Evolutionary conservation across 495 filamentous ascomycete species (phyloP).

Genomic region (Tetracladium marchalianum): DNA sequence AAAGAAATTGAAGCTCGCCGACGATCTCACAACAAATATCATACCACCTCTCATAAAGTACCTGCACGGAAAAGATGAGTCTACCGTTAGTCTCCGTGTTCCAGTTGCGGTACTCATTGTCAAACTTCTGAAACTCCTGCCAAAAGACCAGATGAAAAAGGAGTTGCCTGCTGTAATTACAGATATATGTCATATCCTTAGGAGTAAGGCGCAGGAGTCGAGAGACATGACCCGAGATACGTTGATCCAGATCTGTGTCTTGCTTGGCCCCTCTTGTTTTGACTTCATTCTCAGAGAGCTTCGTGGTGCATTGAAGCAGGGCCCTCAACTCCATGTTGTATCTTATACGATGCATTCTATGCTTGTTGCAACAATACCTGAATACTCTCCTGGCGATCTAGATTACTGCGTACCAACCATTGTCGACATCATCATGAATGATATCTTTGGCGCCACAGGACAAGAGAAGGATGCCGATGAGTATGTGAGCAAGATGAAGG

Average conservation of each 20-base stretch:
- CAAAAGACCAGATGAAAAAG: constrained; percentile 55
- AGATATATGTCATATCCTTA: constrained; percentile 85
- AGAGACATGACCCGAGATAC: constrained; percentile 86
- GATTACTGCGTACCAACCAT: constrained; percentile 80
- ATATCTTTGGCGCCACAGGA: constrained; percentile 91
- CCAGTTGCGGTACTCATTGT: constrained; percentile 79
- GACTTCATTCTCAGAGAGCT: constrained; percentile 91
- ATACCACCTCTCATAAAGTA: constrained; percentile 68
- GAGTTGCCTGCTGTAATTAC: constrained; percentile 74
- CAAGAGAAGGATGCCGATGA: constrained; percentile 96
- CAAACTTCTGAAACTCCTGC: constrained; percentile 74
- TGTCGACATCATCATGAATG: constrained; percentile 84
- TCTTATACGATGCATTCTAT: constrained; percentile 94
- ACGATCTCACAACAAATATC: constrained; percentile 64
- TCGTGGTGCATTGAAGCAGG: constrained; percentile 64
- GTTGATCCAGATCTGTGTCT: constrained; percentile 64
- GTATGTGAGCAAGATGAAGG: constrained; percentile 91
- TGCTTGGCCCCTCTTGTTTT: constrained; percentile 75
- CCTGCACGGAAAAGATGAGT: constrained; percentile 88
- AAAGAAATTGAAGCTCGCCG: constrained; percentile 54
- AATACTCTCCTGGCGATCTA: constrained; percentile 69
- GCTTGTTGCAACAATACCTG: constrained; percentile 61
- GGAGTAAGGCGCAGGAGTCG: constrained; percentile 79
- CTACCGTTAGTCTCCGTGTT: constrained; percentile 81
- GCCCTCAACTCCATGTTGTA: constrained; percentile 90